Conservation (phyloP, 2,329 filamentous ascomycete genomes). For the Colletotrichum echinochloae region DNA sequence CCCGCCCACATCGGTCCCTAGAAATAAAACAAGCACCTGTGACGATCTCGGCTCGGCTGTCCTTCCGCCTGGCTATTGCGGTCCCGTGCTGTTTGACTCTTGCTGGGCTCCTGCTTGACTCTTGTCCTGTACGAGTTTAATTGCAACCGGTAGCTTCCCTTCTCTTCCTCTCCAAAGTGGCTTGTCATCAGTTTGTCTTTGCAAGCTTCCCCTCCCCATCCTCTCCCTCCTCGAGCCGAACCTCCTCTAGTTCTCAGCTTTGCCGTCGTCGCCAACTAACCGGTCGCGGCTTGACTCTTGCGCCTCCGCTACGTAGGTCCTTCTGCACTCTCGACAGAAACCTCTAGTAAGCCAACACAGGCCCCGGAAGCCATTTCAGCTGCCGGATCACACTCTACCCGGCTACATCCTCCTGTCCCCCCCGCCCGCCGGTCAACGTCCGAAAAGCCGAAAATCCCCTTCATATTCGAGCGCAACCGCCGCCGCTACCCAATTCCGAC, state of each 20-base stretch:
- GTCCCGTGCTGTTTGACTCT: slow-evolving; percentile 32
- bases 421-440: slow-evolving; percentile 21
- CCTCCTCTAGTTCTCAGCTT: slow-evolving; percentile 31
- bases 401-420: not conserved
- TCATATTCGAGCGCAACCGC: slow-evolving; percentile 1
- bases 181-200: not conserved
- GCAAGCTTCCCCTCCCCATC: slow-evolving; percentile 7
- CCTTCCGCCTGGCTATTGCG: slow-evolving; percentile 31
- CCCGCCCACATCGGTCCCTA: slow-evolving; percentile 24
- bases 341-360: slow-evolving; percentile 32
- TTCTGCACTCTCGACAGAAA: slow-evolving; percentile 5
- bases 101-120: slow-evolving; percentile 9
- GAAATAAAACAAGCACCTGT: slow-evolving; percentile 31
- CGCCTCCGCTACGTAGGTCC: slow-evolving; percentile 1
- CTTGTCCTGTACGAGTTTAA: slow-evolving; percentile 22
- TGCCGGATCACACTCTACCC: slow-evolving; percentile 23
- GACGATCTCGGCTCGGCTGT: slow-evolving; percentile 39
- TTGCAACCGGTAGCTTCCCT: slow-evolving; percentile 33
- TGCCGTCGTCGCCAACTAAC: slow-evolving; percentile 31
- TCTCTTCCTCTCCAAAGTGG: not conserved
- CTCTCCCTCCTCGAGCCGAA: slow-evolving; percentile 15
- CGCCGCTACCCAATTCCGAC: slow-evolving; percentile 1
- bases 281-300: slow-evolving; percentile 27
- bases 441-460: slow-evolving; percentile 32
- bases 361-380: slow-evolving; percentile 26